A percentile compares a stretch with the other conserved stretches of the same genome.
Conservation (phyloP, 768 basidiomycete genomes). For the Butyriboletus loyo region DNA sequence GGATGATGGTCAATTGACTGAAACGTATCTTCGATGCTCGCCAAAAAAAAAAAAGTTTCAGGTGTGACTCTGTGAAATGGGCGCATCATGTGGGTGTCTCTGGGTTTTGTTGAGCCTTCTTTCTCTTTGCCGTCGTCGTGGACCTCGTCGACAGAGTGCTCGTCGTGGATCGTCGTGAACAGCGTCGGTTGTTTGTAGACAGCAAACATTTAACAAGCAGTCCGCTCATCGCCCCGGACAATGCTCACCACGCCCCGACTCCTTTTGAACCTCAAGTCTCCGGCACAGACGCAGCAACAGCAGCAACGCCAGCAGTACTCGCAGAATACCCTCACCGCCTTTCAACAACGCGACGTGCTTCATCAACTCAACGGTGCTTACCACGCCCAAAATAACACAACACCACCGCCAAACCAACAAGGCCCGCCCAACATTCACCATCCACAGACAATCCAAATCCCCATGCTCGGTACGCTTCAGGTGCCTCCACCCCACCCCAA, state of each 20-base stretch:
- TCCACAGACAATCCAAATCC: slow-evolving; percentile 47
- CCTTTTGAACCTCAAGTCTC: slow-evolving; percentile 32
- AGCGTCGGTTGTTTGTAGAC: slow-evolving; percentile 33
- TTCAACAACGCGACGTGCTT: slow-evolving; percentile 30
- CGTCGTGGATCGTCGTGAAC: slow-evolving; percentile 8
- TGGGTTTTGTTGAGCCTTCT: slow-evolving; percentile 8
- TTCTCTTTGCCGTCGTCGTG: slow-evolving; percentile 10
- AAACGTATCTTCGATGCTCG: not conserved
- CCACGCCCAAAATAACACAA: slow-evolving; percentile 25
- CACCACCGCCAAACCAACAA: slow-evolving; percentile 13
- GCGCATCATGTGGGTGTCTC: not conserved
- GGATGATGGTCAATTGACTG: not conserved
- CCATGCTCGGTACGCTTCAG: slow-evolving; percentile 74
- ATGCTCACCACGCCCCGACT: slow-evolving; percentile 35
- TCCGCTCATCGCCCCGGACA: slow-evolving; percentile 19
- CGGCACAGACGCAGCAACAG: slow-evolving; percentile 19
- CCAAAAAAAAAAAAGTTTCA: not conserved
- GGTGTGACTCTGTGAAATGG: slow-evolving; percentile 8
- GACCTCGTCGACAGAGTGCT: slow-evolving; percentile 5
- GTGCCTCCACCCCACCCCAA: slow-evolving; percentile 51
- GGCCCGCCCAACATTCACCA: slow-evolving; percentile 34
- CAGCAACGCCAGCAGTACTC: slow-evolving; percentile 25
- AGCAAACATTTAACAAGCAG: slow-evolving; percentile 26
- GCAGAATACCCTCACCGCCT: slow-evolving; percentile 25
- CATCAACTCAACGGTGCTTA: slow-evolving; percentile 30